These are phyloP conservation scores for Solanum gracilifrons DNA, from an alignment of 257 asterid genomes.

Conservation along the genomic window DNA sequence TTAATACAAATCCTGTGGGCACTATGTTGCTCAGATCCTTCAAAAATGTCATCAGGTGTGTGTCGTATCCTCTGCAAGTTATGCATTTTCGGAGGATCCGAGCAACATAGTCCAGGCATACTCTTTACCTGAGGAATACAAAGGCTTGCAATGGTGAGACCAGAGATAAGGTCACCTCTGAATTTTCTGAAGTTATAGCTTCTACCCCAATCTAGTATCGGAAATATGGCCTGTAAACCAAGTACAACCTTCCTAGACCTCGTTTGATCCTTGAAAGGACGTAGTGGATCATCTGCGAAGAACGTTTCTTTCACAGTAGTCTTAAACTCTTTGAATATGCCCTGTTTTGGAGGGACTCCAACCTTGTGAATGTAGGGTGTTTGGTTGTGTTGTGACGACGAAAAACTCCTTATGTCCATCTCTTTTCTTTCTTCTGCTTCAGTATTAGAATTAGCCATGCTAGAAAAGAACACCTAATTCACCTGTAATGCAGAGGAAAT, in stretches of 20 bases:
- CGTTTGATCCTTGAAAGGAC: slow-evolving; percentile 8
- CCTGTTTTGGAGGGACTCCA: slow-evolving; percentile 4
- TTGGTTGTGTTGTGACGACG: slow-evolving; percentile 18
- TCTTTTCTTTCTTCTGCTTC: slow-evolving; percentile 20
- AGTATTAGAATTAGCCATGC: slow-evolving; percentile 17
- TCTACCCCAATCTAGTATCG: slow-evolving; percentile 75
- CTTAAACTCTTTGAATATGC: not conserved
- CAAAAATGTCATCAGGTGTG: not conserved
- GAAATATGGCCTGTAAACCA: slow-evolving; percentile 24
- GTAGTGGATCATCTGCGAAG: slow-evolving; percentile 14
- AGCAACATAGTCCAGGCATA: not conserved
- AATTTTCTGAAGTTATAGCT: slow-evolving; percentile 34
- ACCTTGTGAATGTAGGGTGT: slow-evolving; percentile 11
- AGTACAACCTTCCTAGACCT: slow-evolving; percentile 14
- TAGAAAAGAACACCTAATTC: not conserved
- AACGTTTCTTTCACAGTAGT: slow-evolving; percentile 12
- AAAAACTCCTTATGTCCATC: slow-evolving; percentile 22
- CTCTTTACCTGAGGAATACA: slow-evolving; percentile 71
- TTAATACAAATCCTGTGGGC: not conserved
- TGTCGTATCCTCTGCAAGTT: not conserved
- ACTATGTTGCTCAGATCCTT: not conserved
- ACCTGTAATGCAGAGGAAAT: slow-evolving; percentile 1
- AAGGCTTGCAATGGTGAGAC: slow-evolving; percentile 85
- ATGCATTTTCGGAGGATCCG: not conserved
- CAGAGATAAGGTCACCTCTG: slow-evolving; percentile 59